phyloP scores from a whole-genome alignment of 2,329 filamentous ascomycete species.

The Aspergillus eucalypticola region DNA sequence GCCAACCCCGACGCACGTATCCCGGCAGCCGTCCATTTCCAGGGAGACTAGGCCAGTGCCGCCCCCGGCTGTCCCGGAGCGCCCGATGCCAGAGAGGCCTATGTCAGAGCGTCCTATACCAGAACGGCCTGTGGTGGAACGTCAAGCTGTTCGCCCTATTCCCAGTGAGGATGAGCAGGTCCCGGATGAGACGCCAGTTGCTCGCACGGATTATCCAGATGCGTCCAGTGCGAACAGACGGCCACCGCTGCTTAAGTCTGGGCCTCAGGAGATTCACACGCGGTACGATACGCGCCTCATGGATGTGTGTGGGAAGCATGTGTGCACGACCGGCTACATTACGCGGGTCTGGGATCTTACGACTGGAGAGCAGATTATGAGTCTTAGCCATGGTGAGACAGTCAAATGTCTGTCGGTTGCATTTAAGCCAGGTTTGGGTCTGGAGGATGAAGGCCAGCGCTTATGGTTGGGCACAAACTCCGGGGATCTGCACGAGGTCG shows the following conservation, averaged over 20 bases:
- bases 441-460: conserved; percentile 76
- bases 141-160: conserved; percentile 33
- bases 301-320: conserved; percentile 82
- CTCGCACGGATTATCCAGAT: conserved; percentile 74
- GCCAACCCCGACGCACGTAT: conserved; percentile 22
- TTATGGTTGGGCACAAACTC: conserved; percentile 89
- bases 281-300: conserved; percentile 86
- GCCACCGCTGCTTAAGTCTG: conserved; percentile 71
- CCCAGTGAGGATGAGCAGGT: conserved; percentile 54
- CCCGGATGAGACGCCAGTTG: conserved; percentile 53
- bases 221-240: conserved; percentile 79
- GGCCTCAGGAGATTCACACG: conserved; percentile 73
- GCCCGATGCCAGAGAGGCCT: conserved; percentile 22
- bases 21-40: conserved; percentile 32
- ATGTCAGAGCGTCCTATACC: conserved; percentile 23
- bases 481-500: conserved; percentile 87
- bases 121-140: conserved; percentile 25
- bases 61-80: conserved; percentile 23
- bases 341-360: conserved; percentile 86
- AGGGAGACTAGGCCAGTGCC: conserved; percentile 26
- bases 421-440: conserved; percentile 78
- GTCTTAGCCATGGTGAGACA: conserved; percentile 78
- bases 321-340: conserved; percentile 82
- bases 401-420: conserved; percentile 76
- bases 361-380: conserved; percentile 80